phyloP scores from a whole-genome alignment of 225 moss, liverwort and hornwort genomes.

The Physcomitrellopsis africana region DNA sequence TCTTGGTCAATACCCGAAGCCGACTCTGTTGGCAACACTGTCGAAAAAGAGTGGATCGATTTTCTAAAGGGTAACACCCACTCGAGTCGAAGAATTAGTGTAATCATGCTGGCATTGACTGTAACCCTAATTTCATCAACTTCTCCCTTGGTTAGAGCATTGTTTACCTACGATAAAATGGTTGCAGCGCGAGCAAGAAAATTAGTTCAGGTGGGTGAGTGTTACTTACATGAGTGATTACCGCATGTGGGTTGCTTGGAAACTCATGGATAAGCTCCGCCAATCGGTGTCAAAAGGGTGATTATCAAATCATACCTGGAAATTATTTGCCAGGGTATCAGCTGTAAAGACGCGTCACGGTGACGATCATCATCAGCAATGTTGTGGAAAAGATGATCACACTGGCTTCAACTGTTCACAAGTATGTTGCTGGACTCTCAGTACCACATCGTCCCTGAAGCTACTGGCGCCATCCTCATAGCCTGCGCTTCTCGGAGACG shows the following conservation, averaged over 20 bases:
- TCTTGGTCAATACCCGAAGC: not conserved
- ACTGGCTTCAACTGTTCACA: constrained; percentile 30
- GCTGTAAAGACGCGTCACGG: not conserved
- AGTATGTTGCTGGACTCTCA: constrained; percentile 3
- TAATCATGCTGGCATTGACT: too few species aligned
- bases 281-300: constrained; percentile 21
- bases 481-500: not conserved
- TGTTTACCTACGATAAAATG: not conserved
- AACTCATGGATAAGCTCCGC: not conserved
- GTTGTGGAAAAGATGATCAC: not conserved
- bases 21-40: not conserved
- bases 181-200: not conserved
- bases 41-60: not conserved
- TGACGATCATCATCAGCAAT: not conserved
- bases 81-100: constrained; percentile 11
- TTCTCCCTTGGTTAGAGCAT: too few species aligned
- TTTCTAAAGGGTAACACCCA: not conserved
- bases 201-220: constrained; percentile 2
- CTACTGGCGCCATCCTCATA: not conserved
- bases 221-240: constrained; percentile 4
- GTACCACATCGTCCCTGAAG: too few species aligned
- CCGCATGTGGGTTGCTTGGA: not conserved
- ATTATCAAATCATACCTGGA: constrained; percentile 10
- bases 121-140: too few species aligned
- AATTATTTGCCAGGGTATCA: constrained; percentile 14